Base-by-base conservation (phyloP, 495 filamentous ascomycete species). In the Podospora sp. region DNA sequence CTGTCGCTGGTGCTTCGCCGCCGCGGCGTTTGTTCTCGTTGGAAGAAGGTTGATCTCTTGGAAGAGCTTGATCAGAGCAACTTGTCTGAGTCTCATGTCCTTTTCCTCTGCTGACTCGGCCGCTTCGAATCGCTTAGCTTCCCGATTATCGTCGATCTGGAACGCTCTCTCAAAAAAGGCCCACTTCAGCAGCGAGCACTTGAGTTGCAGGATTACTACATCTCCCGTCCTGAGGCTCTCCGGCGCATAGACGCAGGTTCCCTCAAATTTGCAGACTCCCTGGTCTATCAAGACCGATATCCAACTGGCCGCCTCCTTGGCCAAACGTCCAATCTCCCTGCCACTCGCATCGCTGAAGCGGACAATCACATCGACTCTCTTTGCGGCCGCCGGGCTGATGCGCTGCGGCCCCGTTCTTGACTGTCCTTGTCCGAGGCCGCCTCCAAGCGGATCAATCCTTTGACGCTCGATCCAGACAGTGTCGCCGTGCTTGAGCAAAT, bases 271-370 rank as follows among this genome's bases (percentile, higher is more conserved):
- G 78, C 93, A 97, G 16, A 97, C 85, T 29, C 90, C 91, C 74
- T 97, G 95, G 70, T 99, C 95, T 60, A 99, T 88, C 68, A 99
- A 78, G 0, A 93, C 90, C 21, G 94, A 97, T 11, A 99, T 90
- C 93, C 96, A 99, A 60, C 89, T 87, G n/a, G 95, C 93, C 14
- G 86, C 89, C 46, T 99, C 95, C 65, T 92, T 91, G 24, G 92
- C 90, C n/a, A 99, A 78, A 69, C 95, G 82, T 18, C 96, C 95
- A 51, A 99, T 81, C 73, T 99, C 95, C 63, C 90, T 87, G 14
- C 94, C 94, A 60, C 77, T 82, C 4, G 79, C 73, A 72, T 93
- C 96, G 2, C 91, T 97, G 75, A 99, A 98, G 18, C 95, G 89
- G n/a, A 97, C 96, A 58, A 99, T 84, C 36, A 97, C 88, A 77